These are phyloP conservation scores for Hypholoma fasciculare DNA, from an alignment of 768 basidiomycete genomes.

Conservation along the genomic window DNA sequence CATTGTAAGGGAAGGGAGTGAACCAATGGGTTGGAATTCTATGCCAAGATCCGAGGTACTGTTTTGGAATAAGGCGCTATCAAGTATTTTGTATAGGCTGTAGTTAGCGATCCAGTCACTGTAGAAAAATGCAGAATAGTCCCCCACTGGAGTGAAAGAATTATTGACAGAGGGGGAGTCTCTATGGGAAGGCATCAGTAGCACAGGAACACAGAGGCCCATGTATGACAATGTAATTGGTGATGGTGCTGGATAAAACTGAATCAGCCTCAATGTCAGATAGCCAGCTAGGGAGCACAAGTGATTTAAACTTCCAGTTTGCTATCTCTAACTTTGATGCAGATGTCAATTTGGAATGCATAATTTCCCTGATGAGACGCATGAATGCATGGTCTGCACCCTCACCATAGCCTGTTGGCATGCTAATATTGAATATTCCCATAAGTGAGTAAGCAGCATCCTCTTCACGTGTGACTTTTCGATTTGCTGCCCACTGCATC, in stretches of 20 bases:
- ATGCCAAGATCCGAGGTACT: no score
- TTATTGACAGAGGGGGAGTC: no score
- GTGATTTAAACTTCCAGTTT: not conserved
- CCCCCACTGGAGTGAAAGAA: not conserved
- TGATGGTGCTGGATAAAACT: not conserved
- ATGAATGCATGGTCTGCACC: not conserved
- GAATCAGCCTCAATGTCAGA: not conserved
- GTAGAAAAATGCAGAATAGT: not conserved
- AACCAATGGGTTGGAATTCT: no score
- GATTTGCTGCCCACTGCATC: constrained; percentile 3
- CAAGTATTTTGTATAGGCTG: not conserved
- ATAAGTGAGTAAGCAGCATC: constrained; percentile 1
- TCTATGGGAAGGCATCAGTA: not conserved
- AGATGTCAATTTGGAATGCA: not conserved
- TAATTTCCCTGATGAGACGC: not conserved
- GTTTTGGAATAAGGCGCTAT: no score
- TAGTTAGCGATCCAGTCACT: no score
- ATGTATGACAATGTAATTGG: not conserved
- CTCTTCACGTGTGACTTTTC: not conserved
- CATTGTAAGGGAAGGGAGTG: no score
- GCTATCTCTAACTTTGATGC: not conserved
- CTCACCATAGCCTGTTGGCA: not conserved
- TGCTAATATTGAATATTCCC: not conserved
- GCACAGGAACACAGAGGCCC: not conserved
- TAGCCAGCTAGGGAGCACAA: no score